phyloP scores from a whole-genome alignment of 106 monocot genomes.

The Dendrobium chrysotoxum region DNA sequence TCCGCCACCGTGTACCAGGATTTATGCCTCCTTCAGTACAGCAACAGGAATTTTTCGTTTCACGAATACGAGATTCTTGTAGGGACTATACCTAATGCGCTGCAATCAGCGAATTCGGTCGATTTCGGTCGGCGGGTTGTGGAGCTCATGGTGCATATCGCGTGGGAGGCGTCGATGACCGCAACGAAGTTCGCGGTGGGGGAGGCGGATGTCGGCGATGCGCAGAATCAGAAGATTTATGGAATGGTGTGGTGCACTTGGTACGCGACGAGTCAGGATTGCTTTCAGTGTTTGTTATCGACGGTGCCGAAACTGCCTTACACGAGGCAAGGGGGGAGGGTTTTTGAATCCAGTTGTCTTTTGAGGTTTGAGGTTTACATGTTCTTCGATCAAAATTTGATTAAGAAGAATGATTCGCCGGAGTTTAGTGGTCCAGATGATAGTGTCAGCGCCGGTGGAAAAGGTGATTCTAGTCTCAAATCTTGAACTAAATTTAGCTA shows the following conservation, averaged over 20 bases:
- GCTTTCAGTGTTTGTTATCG: conserved; percentile 13
- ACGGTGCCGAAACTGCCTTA: no score
- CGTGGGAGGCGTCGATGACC: background rate
- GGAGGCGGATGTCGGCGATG: background rate
- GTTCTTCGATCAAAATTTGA: background rate
- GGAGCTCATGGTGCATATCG: background rate
- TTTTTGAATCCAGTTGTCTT: background rate
- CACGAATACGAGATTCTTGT: background rate
- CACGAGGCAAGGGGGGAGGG: background rate
- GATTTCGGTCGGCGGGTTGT: background rate
- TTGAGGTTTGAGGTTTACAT: conserved; percentile 3
- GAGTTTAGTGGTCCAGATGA: no score
- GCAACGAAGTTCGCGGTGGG: background rate
- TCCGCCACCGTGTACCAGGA: conserved; percentile 31
- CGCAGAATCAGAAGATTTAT: conserved; percentile 6
- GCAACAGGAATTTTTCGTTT: conserved; percentile 7
- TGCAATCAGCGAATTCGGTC: background rate
- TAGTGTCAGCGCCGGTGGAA: background rate
- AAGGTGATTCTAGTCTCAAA: background rate
- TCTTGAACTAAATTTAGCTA: background rate
- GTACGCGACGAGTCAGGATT: conserved; percentile 8
- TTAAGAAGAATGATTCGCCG: background rate
- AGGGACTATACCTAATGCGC: background rate
- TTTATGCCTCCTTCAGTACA: conserved; percentile 31
- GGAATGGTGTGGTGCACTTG: conserved; percentile 24